Evolutionary conservation across 805 yeast genomes (phyloP).

Genomic region (Yarrowia sp.): DNA sequence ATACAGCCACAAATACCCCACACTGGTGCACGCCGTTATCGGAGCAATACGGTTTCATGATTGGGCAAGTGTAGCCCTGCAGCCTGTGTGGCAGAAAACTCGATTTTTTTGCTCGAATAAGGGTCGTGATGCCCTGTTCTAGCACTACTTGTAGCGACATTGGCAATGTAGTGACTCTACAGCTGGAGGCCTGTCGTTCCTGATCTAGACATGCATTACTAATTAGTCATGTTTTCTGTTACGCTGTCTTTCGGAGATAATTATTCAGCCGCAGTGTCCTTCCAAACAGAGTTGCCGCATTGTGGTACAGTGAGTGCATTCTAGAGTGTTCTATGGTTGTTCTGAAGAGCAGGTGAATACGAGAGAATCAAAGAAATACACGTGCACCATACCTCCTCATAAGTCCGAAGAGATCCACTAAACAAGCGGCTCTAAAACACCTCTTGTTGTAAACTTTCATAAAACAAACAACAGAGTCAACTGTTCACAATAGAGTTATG

Average conservation of each 20-base stretch:
- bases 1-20: slow-evolving; percentile 1
- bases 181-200: neutral
- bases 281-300: neutral
- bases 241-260: neutral
- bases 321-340: too few relatives aligned
- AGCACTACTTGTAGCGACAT: too few relatives aligned
- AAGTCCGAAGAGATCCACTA: too few relatives aligned
- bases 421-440: neutral
- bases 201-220: neutral
- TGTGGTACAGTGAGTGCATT: too few relatives aligned
- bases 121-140: too few relatives aligned
- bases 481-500: neutral
- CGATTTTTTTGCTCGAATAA: too few relatives aligned
- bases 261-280: neutral
- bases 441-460: neutral
- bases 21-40: slow-evolving; percentile 6
- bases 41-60: neutral
- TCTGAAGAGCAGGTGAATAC: too few relatives aligned
- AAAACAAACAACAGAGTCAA: neutral
- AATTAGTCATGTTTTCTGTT: neutral
- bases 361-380: too few relatives aligned
- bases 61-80: neutral
- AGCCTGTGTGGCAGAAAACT: neutral
- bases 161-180: neutral
- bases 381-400: too few relatives aligned